These are phyloP conservation scores for Daedaleopsis nitida DNA, from an alignment of 768 basidiomycete species.

Conservation along the genomic window DNA sequence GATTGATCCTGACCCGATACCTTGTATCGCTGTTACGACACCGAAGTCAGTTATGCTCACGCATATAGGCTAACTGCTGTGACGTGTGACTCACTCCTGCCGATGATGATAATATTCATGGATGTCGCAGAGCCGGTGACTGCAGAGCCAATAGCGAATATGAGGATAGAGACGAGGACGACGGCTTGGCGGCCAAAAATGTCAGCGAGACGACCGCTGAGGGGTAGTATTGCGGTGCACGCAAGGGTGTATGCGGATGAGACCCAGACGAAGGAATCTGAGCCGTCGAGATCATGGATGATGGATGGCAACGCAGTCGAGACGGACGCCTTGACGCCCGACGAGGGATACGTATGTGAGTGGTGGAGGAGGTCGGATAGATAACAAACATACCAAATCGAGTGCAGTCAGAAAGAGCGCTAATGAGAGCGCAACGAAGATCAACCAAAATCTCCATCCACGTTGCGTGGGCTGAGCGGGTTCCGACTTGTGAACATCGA, in stretches of 20 bases:
- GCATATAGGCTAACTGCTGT: background rate
- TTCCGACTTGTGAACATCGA: too few species aligned
- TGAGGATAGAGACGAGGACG: constrained; percentile 31
- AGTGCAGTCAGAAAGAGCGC: constrained; percentile 23
- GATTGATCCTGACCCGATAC: constrained; percentile 27
- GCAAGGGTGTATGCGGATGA: constrained; percentile 38
- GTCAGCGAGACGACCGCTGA: constrained; percentile 35
- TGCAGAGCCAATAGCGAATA: constrained; percentile 43
- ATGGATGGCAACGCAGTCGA: constrained; percentile 26
- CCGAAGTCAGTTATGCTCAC: background rate
- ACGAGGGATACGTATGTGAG: background rate
- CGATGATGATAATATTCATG: constrained; percentile 44
- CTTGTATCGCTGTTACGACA: constrained; percentile 23
- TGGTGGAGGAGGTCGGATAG: background rate
- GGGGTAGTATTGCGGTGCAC: constrained; percentile 37
- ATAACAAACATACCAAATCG: constrained; percentile 13
- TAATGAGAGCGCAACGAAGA: constrained; percentile 18
- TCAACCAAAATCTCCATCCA: constrained; percentile 17
- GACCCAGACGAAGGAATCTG: constrained; percentile 32
- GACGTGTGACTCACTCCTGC: constrained; percentile 28
- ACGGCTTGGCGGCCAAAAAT: constrained; percentile 38
- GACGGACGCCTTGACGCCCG: constrained; percentile 16
- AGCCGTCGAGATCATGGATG: constrained; percentile 22
- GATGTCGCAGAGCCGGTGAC: constrained; percentile 39
- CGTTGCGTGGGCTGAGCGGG: background rate